These are phyloP conservation scores for Trametes villosa DNA, from an alignment of 768 basidiomycete species.

Conservation along the genomic window DNA sequence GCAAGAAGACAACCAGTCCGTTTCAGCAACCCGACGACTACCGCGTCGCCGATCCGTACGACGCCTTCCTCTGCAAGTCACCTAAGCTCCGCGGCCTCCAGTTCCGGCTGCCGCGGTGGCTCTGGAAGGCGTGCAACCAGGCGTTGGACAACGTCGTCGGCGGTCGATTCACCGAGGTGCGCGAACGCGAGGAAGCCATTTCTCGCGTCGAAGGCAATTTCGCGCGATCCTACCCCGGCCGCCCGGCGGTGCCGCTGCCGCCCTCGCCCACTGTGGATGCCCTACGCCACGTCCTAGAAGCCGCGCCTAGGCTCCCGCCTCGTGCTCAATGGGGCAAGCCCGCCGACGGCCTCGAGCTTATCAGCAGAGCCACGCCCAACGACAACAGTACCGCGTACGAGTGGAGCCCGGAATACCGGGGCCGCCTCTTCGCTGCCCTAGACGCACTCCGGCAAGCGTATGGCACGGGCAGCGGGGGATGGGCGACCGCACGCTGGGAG, in stretches of 20 bases:
- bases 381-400: no score
- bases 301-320: not conserved
- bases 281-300: not conserved
- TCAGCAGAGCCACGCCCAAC: not conserved
- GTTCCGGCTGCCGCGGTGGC: not conserved
- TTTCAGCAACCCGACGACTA: no score
- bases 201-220: no score
- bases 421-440: not conserved
- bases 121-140: not conserved
- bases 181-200: no score
- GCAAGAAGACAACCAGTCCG: no score
- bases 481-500: not conserved
- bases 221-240: not conserved
- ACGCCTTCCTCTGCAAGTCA: no score
- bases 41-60: no score
- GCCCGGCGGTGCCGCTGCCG: not conserved
- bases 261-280: not conserved
- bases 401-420: not conserved
- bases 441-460: no score
- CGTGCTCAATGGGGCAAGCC: not conserved
- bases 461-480: not conserved
- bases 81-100: not conserved
- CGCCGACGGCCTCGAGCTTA: not conserved
- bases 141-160: no score
- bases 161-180: no score